A percentile compares a stretch with the other conserved stretches of the same genome.
phyloP scores from a whole-genome alignment of 495 filamentous ascomycete genomes.

The Darksidea phi region DNA sequence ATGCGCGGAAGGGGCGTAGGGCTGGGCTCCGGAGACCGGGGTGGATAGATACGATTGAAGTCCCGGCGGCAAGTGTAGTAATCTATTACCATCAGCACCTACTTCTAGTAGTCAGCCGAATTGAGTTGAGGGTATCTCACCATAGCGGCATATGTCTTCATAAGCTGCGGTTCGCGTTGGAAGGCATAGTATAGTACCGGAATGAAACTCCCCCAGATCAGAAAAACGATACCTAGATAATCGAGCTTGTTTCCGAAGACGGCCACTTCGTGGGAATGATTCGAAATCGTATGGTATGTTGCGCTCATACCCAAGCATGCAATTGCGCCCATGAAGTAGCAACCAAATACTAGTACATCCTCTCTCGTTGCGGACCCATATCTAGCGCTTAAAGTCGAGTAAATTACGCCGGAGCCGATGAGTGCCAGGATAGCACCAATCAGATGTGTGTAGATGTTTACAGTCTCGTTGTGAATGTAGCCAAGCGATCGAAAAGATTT shows the following conservation, averaged over 20 bases:
- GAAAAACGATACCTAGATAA: constrained; percentile 84
- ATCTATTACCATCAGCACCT: constrained; percentile 55
- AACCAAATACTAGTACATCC: constrained; percentile 70
- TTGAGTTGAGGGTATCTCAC: constrained; percentile 44
- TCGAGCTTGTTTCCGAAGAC: constrained; percentile 73
- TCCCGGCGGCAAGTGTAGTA: constrained; percentile 69
- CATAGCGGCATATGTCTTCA: constrained; percentile 71
- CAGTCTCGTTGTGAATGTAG: constrained; percentile 89
- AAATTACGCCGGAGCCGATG: constrained; percentile 45
- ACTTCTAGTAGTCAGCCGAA: not conserved
- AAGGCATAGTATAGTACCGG: constrained; percentile 88
- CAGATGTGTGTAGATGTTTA: constrained; percentile 92
- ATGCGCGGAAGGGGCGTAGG: constrained; percentile 81
- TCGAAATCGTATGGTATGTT: constrained; percentile 70
- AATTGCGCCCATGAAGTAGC: constrained; percentile 75
- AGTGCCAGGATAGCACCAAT: constrained; percentile 58
- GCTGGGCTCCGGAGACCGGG: constrained; percentile 77
- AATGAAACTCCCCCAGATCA: constrained; percentile 86
- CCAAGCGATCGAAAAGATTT: constrained; percentile 63
- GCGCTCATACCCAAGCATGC: constrained; percentile 83
- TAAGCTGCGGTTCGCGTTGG: constrained; percentile 60
- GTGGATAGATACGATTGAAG: constrained; percentile 69
- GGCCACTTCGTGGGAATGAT: constrained; percentile 60
- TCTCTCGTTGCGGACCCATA: constrained; percentile 62
- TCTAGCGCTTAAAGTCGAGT: constrained; percentile 58